Evolutionary conservation across 225 moss, liverwort and hornwort species (phyloP).

Genomic region (Neckera pumila): DNA sequence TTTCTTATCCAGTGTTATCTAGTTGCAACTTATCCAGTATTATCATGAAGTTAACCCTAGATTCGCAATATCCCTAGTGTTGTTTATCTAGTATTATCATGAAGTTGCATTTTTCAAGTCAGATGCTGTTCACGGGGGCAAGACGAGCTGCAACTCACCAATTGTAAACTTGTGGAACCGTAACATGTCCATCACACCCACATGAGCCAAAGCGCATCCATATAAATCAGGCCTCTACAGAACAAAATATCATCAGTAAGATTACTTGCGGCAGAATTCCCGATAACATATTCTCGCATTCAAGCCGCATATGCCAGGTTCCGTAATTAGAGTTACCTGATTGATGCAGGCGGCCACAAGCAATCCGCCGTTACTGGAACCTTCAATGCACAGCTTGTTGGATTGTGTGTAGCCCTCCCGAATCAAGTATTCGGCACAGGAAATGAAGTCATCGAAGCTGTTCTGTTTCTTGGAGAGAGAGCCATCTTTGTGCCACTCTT

Average conservation of each 20-base stretch:
- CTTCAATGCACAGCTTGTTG: slow-evolving; percentile 80
- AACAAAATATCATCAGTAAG: not conserved
- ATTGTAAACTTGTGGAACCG: slow-evolving; percentile 95
- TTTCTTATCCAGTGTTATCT: not conserved
- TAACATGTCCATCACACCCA: slow-evolving; percentile 96
- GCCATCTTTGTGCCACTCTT: slow-evolving; percentile 87
- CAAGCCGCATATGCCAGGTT: not conserved
- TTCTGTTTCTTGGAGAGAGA: slow-evolving; percentile 68
- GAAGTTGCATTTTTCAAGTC: not conserved
- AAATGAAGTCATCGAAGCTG: slow-evolving; percentile 81
- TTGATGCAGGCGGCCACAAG: slow-evolving; percentile 85
- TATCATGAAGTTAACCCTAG: not conserved
- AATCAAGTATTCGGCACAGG: slow-evolving; percentile 65
- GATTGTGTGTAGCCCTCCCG: slow-evolving; percentile 61
- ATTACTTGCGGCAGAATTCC: not conserved
- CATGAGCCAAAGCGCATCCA: slow-evolving; percentile 86
- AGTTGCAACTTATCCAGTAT: not conserved
- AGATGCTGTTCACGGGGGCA: not conserved
- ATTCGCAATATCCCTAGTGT: not conserved
- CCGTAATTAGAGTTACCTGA: slow-evolving; percentile 29
- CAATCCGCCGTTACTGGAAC: slow-evolving; percentile 82
- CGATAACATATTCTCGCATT: not conserved
- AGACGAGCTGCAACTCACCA: slow-evolving; percentile 31
- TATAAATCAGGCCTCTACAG: slow-evolving; percentile 73
- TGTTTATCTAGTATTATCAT: not conserved